Conservation (phyloP, 345 rosid genomes). For the Lepidium sativum region DNA sequence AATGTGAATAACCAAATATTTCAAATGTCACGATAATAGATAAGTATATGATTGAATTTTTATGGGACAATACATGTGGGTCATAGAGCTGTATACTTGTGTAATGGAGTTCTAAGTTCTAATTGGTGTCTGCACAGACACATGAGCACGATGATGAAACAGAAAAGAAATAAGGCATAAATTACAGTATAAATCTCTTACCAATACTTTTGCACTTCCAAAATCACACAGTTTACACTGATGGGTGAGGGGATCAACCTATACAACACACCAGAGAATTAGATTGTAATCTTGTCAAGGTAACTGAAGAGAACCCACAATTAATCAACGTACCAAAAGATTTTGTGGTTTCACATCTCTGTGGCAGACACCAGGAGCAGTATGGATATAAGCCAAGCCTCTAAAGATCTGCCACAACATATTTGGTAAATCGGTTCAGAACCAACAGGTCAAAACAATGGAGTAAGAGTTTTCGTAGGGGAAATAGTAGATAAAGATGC, state of each 20-base stretch:
- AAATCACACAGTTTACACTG: conserved; percentile 80
- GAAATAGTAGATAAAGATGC: not conserved
- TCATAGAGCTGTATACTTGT: too few relatives aligned
- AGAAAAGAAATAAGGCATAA: not conserved
- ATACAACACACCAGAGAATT: conserved; percentile 3
- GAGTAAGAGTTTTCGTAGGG: not conserved
- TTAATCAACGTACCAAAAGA: conserved; percentile 52
- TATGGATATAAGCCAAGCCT: conserved; percentile 57
- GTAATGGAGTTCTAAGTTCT: not conserved
- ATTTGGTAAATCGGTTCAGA: conserved; percentile 8
- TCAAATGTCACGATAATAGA: not conserved
- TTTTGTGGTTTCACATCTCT: conserved; percentile 95
- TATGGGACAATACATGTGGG: not conserved
- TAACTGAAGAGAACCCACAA: not conserved
- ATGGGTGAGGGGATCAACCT: conserved; percentile 83
- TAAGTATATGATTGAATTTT: not conserved
- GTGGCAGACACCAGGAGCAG: conserved; percentile 75
- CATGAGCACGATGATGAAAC: not conserved
- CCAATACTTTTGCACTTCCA: conserved; percentile 84
- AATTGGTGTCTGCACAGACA: not conserved
- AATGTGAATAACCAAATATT: conserved; percentile 8
- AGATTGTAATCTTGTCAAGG: not conserved
- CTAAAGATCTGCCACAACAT: conserved; percentile 55
- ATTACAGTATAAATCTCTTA: conserved; percentile 18
- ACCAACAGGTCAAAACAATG: not conserved